These are phyloP conservation scores for Claviceps sp. DNA, from an alignment of 2,329 filamentous ascomycete genomes.

Conservation along the genomic window DNA sequence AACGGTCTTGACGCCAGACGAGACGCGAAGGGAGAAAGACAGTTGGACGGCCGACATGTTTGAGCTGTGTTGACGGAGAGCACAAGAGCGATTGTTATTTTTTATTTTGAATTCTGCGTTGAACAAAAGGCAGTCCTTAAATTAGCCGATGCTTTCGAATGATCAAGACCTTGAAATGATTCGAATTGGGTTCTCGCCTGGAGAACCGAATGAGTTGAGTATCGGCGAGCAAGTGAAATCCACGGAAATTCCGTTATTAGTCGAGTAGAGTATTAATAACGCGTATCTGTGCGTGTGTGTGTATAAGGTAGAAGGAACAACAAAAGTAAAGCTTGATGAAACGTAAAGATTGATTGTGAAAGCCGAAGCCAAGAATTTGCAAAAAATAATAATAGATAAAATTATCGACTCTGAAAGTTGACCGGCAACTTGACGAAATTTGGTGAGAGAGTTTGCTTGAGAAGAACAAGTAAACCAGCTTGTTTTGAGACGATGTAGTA, in stretches of 20 bases:
- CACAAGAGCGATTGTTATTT: no score
- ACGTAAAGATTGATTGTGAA: not conserved
- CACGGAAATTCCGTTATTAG: constrained; percentile 35
- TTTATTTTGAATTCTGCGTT: no score
- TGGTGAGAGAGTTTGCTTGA: constrained; percentile 1
- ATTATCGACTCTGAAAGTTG: constrained; percentile 20
- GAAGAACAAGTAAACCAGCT: constrained; percentile 4
- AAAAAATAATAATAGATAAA: not conserved
- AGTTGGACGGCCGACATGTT: constrained; percentile 86
- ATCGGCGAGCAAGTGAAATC: constrained; percentile 43
- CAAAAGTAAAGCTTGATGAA: constrained; percentile 10
- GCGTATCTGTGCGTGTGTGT: not conserved
- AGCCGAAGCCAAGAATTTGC: not conserved
- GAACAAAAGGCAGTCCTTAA: not conserved
- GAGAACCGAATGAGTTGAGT: constrained; percentile 9
- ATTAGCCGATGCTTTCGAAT: constrained; percentile 8
- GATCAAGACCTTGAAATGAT: constrained; percentile 18
- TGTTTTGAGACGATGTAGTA: constrained; percentile 9
- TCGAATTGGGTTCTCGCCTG: constrained; percentile 4
- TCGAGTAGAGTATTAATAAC: constrained; percentile 18
- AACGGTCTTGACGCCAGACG: constrained; percentile 94
- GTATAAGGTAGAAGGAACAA: not conserved
- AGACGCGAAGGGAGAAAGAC: constrained; percentile 91
- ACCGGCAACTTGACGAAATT: constrained; percentile 23
- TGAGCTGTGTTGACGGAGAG: constrained; percentile 11